Evolutionary conservation across 1,284 basidiomycete genomes (phyloP).

Genomic region (Marasmius fiardii): DNA sequence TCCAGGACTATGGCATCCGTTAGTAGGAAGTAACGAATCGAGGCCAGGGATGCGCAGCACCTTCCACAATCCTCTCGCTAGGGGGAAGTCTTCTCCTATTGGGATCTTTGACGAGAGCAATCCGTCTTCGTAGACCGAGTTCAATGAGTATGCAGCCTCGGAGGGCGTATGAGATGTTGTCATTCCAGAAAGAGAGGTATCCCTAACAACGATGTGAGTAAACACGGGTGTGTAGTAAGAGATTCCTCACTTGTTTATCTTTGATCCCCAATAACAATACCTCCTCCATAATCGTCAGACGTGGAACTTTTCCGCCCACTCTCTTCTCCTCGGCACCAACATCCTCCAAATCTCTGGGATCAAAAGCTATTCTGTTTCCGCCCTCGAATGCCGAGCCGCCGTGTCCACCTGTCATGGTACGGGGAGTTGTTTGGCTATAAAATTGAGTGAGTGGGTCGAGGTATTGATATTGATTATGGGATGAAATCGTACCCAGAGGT

Average conservation of each 20-base stretch:
- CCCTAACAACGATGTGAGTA: constrained; percentile 47
- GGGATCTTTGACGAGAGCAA: constrained; percentile 85
- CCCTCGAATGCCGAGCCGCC: constrained; percentile 82
- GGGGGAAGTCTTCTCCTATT: constrained; percentile 75
- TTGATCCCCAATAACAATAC: constrained; percentile 89
- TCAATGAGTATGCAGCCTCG: constrained; percentile 95
- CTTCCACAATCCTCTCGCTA: constrained; percentile 81
- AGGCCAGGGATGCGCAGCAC: neutral
- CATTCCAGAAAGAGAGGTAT: constrained; percentile 96
- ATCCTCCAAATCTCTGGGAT: constrained; percentile 87
- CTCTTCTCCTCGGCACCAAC: constrained; percentile 66
- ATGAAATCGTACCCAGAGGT: neutral
- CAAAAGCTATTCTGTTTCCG: constrained; percentile 86
- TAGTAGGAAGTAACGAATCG: neutral
- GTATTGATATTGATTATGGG: neutral
- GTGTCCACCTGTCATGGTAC: constrained; percentile 27
- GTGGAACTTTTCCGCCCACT: constrained; percentile 73
- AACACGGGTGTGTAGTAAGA: neutral
- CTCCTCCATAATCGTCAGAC: constrained; percentile 96
- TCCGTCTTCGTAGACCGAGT: constrained; percentile 85
- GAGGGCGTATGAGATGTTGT: constrained; percentile 95
- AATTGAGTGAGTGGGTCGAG: neutral
- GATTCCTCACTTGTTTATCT: constrained; percentile 73
- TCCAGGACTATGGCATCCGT: constrained; percentile 59
- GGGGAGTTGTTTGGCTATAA: neutral